Evolutionary conservation across 208 protist genomes (phyloP).

Genomic region (Leishmania tropica): DNA sequence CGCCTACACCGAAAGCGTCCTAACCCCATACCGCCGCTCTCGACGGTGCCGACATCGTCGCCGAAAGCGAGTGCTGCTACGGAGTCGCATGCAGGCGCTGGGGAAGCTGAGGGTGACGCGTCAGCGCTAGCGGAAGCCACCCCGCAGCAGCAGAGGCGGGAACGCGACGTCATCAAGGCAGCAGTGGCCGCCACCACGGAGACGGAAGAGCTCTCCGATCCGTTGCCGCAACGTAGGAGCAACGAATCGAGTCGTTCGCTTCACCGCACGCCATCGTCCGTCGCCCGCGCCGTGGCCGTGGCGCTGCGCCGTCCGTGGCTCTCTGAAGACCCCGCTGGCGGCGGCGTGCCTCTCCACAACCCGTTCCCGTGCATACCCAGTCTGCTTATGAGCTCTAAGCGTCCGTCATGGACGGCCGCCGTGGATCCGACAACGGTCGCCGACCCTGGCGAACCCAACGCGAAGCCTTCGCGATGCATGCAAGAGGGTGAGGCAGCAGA

Average conservation of each 20-base stretch:
- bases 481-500: neutral
- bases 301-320: neutral
- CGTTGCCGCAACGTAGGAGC: neutral
- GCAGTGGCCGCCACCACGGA: neutral
- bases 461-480: neutral
- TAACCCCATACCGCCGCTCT: neutral
- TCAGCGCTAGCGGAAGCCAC: neutral
- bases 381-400: neutral
- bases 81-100: neutral
- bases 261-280: constrained; percentile 10
- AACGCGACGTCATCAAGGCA: neutral
- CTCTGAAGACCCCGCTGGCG: neutral
- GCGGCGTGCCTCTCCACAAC: constrained; percentile 10
- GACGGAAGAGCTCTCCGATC: neutral
- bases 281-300: constrained; percentile 5
- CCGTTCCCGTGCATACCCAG: neutral
- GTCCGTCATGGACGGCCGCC: neutral
- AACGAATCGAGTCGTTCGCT: neutral
- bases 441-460: neutral
- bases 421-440: neutral
- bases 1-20: constrained; percentile 9
- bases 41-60: too few species aligned
- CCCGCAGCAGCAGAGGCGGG: neutral
- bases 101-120: neutral
- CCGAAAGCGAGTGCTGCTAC: neutral